Base-by-base conservation (phyloP, 371 early-diverging fungal species). In the Rhizopus delemar region DNA sequence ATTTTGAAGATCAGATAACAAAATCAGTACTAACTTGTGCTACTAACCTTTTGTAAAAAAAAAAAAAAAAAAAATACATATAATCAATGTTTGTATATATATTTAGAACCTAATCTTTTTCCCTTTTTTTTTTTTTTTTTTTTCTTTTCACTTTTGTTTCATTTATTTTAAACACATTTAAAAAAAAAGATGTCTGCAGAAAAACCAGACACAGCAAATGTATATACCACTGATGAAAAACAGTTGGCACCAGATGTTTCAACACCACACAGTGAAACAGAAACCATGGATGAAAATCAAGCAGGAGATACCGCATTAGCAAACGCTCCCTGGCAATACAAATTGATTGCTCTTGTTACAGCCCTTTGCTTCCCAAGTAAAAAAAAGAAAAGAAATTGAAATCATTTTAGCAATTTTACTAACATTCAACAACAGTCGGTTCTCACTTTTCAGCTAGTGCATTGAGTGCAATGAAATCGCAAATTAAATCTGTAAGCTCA, bases 401-500 rank as follows among this genome's bases (percentile, higher is more conserved):
- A 11, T 9, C 3, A 16, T 32, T 54, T 41, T 12, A 28, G 4
- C 35, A 1, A 35, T 39, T 3, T 32, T 8, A 38, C 28, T 53
- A 39, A 38, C 49, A 39, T 49, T 51, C 41, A 22, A 15, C 9
- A 54, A 22, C 36, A 89, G 88, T 88, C 50, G 89, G 89, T 50
- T 81, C 85, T 54, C 89, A 89, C 66, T 89, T 86, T 67, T 85
- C 89, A 28, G 85, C 85, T 48, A 88, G 88, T 65, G 88, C 89
- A 28, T 67, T 89, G 32, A 83, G 86, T 22, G 87, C 88, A 8
- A 70, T 89, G 73, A 89, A 89, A 60, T 69, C 75, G 11, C 82
- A 73, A 8, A 70, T 89, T 41, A 87, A 87, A 64, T 71, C 80
- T 72, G 88, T 84, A 77, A 54, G 43, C 46, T n/a, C 39, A 12